Evolutionary conservation across 1,284 basidiomycete species (phyloP), one percentile per base, ranked within the genome.

Genomic region (Moesziomyces sp.): DNA sequence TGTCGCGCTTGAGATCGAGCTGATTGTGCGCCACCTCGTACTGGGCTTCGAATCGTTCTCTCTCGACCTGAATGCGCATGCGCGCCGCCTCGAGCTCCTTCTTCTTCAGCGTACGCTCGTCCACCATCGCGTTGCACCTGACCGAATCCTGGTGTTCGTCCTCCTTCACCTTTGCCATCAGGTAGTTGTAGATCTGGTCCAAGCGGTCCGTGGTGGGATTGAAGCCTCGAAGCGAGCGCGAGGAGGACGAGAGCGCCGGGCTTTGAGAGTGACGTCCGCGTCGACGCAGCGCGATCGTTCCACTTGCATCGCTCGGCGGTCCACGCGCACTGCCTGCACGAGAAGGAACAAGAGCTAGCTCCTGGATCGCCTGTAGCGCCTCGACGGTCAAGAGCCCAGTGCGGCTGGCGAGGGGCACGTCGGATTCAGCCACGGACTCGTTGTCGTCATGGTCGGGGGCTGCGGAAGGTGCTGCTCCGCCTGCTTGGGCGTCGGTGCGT

Each of bases 131-230:
- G 24, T 26, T 26, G 24, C 46, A 52, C n/a, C 23, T 28, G 38
- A 23, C n/a, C 9, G 56, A 23, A 23, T 52, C 54, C 19, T 56
- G 24, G 21, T 18, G 19, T 38, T 52, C 56, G 54, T 63, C 60
- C 5, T 52, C 23, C 13, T 7, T 5, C n/a, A 63, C 54, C 19
- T 52, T n/a, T 4, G 23, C 10, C 19, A 46, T n/a, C 5, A 61
- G 52, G 21, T 55, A 61, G 11, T 43, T 35, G 35, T 51, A 7
- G 1, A 40, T 11, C 19, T 55, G 14, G 11, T 10, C 9, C 5
- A 42, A 1, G 14, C 46, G 59, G 19, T 51, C 30, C 10, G 23
- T 2, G 4, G 42, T 33, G 2, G 47, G 43, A 6, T n/a, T 3
- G 16, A 40, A 40, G 38, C 38, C 38, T 7, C 13, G 38, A 2